These are phyloP conservation scores for Vaccinium vitisidaea DNA, from an alignment of 148 eudicot species.

Conservation along the genomic window DNA sequence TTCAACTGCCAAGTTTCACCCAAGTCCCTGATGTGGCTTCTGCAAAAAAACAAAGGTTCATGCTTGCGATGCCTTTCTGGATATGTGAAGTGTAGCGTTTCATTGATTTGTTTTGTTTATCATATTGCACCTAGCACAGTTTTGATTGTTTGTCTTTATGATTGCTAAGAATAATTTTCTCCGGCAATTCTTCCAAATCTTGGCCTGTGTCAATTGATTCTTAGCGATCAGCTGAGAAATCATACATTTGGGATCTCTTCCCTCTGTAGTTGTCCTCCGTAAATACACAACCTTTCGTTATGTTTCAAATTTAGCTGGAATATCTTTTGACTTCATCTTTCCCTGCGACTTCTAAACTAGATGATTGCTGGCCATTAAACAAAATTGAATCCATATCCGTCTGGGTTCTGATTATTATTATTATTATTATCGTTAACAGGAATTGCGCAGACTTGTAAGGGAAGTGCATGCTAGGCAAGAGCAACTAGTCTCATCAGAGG, in stretches of 20 bases:
- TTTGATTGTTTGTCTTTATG: not conserved
- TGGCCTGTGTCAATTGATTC: not conserved
- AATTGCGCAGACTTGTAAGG: constrained; percentile 5
- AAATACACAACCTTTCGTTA: not conserved
- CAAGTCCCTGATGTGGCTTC: not conserved
- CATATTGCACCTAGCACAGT: not conserved
- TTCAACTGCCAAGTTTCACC: not conserved
- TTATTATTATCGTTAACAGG: not conserved
- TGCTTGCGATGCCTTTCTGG: not conserved
- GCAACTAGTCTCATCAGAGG: not conserved
- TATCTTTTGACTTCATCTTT: not conserved
- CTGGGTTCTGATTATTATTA: not conserved
- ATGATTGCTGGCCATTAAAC: not conserved
- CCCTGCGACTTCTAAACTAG: not conserved
- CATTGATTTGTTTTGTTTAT: not conserved
- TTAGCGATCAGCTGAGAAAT: not conserved
- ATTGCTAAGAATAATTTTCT: not conserved
- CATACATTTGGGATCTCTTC: not conserved
- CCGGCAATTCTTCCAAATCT: not conserved
- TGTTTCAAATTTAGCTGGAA: not conserved
- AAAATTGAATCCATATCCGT: not conserved
- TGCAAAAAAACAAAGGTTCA: not conserved
- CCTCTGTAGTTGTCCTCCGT: not conserved
- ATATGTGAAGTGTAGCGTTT: not conserved
- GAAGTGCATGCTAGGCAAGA: not conserved